phyloP scores from a whole-genome alignment of 2,329 filamentous ascomycete species.

The Pseudocercospora fuligena region DNA sequence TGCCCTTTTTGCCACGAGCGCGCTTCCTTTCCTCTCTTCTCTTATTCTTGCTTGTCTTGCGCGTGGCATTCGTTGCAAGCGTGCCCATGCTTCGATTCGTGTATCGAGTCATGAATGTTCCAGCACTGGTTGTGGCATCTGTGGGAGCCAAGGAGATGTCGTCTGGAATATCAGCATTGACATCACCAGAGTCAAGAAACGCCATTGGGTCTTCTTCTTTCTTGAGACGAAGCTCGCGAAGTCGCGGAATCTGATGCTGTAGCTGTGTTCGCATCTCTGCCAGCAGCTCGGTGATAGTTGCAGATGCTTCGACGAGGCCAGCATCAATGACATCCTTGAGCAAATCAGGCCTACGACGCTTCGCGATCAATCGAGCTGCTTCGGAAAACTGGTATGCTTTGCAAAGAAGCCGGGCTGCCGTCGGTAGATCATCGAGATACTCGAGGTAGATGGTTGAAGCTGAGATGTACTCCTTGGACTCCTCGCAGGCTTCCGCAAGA shows the following conservation, averaged over 20 bases:
- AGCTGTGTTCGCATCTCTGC: constrained; percentile 91
- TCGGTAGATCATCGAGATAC: constrained; percentile 73
- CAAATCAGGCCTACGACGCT: constrained; percentile 64
- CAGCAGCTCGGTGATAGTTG: constrained; percentile 84
- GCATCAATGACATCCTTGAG: constrained; percentile 73
- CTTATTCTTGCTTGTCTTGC: constrained; percentile 86
- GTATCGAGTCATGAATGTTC: constrained; percentile 90
- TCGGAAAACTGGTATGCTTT: constrained; percentile 86
- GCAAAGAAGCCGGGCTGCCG: constrained; percentile 78
- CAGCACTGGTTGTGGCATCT: constrained; percentile 72
- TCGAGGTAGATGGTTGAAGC: constrained; percentile 82
- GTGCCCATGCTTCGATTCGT: constrained; percentile 73
- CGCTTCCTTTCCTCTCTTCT: constrained; percentile 92
- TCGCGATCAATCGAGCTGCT: constrained; percentile 76
- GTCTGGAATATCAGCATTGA: constrained; percentile 75
- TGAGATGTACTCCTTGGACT: constrained; percentile 80
- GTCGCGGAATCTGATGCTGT: constrained; percentile 80
- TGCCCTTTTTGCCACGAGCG: constrained; percentile 91
- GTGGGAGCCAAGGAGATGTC: constrained; percentile 91
- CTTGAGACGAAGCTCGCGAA: constrained; percentile 78
- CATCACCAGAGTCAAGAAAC: constrained; percentile 77
- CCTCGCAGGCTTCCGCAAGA: constrained; percentile 78
- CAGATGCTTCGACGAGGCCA: constrained; percentile 79
- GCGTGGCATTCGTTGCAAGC: constrained; percentile 71
- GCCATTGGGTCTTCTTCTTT: constrained; percentile 83